phyloP scores from a whole-genome alignment of 441 rosid species.

The Capsella rubella region DNA sequence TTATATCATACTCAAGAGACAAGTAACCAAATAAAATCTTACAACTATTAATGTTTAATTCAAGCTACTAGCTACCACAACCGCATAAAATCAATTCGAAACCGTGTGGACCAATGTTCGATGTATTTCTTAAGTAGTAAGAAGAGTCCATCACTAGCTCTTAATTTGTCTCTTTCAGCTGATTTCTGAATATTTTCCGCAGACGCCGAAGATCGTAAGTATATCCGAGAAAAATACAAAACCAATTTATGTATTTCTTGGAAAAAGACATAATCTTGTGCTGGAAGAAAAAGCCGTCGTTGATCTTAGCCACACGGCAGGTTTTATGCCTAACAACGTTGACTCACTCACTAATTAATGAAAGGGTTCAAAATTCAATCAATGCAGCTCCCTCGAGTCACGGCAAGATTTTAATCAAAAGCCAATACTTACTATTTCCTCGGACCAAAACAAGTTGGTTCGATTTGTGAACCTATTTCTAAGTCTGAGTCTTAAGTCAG shows the following conservation, averaged over 20 bases:
- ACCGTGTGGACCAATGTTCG: constrained; percentile 18
- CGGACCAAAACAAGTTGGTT: not conserved
- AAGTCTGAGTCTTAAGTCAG: constrained; percentile 11
- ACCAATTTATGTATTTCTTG: not conserved
- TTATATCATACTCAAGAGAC: too few species aligned
- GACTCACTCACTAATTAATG: constrained; percentile 2
- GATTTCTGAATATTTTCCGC: not conserved
- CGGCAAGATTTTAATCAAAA: not conserved
- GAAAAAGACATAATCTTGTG: not conserved
- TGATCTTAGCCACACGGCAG: not conserved
- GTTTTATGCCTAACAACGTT: constrained; percentile 11
- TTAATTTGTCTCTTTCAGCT: too few species aligned
- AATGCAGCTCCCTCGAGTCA: not conserved
- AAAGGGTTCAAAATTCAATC: not conserved
- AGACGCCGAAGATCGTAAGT: not conserved
- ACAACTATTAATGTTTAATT: too few species aligned
- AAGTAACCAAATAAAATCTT: too few species aligned
- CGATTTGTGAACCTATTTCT: not conserved
- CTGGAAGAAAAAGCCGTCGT: not conserved
- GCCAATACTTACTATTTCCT: not conserved
- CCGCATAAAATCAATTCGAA: too few species aligned
- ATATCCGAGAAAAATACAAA: not conserved
- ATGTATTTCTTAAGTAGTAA: constrained; percentile 50
- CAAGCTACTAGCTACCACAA: too few species aligned
- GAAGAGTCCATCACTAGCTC: not conserved